Conservation (phyloP, 495 filamentous ascomycete genomes). For the Staphylotrichum longicolle region DNA sequence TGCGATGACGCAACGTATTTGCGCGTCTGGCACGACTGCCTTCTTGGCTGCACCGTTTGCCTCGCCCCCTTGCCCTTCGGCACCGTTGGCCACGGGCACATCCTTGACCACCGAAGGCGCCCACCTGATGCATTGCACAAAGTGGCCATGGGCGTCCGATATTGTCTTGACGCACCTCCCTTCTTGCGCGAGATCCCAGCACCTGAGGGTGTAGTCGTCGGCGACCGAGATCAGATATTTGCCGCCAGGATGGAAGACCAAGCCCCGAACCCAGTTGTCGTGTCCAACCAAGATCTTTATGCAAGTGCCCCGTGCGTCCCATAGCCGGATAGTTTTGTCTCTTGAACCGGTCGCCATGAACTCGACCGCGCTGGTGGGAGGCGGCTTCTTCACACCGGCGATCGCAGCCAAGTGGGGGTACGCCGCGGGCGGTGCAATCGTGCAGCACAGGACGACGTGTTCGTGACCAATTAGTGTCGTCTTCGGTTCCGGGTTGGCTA, state of each 20-base stretch:
- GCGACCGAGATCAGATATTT: slow-evolving; percentile 84
- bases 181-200: slow-evolving; percentile 93
- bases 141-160: slow-evolving; percentile 77
- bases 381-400: slow-evolving; percentile 79
- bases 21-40: slow-evolving; percentile 41
- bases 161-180: slow-evolving; percentile 84
- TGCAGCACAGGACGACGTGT: slow-evolving; percentile 84
- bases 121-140: slow-evolving; percentile 87
- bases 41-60: slow-evolving; percentile 49
- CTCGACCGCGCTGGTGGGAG: slow-evolving; percentile 71
- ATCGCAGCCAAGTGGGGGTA: slow-evolving; percentile 75
- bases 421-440: slow-evolving; percentile 76
- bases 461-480: slow-evolving; percentile 85
- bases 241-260: slow-evolving; percentile 91
- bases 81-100: slow-evolving; percentile 48
- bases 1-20: slow-evolving; percentile 61
- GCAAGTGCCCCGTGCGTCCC: slow-evolving; percentile 81
- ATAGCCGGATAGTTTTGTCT: slow-evolving; percentile 89
- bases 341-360: slow-evolving; percentile 88
- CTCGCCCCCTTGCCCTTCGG: slow-evolving; percentile 52
- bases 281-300: slow-evolving; percentile 88
- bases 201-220: slow-evolving; percentile 90
- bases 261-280: slow-evolving; percentile 90
- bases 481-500: slow-evolving; percentile 69
- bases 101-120: slow-evolving; percentile 74